Conservation (phyloP, 2,329 filamentous ascomycete genomes). For the Epicoccum nigrum region DNA sequence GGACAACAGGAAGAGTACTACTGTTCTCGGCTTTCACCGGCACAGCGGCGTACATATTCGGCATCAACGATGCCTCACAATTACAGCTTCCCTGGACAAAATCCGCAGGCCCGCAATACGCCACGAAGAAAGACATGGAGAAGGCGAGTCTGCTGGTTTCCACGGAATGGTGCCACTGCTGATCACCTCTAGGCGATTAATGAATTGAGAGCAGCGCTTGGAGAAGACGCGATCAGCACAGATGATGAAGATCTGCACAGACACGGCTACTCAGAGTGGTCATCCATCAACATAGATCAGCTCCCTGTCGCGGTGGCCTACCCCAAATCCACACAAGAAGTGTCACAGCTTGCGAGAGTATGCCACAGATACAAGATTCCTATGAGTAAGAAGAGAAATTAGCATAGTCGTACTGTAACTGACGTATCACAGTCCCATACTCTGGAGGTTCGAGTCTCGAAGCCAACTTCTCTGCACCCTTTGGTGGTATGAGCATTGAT, state of each 20-base stretch:
- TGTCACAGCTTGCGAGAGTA: slow-evolving; percentile 68
- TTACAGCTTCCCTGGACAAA: slow-evolving; percentile 37
- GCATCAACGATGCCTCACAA: slow-evolving; percentile 48
- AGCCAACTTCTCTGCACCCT: slow-evolving; percentile 86
- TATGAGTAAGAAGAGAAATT: slow-evolving; percentile 56
- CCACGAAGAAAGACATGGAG: slow-evolving; percentile 58
- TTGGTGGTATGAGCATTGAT: slow-evolving; percentile 86
- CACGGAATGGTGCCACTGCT: background rate
- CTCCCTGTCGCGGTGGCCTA: slow-evolving; percentile 70
- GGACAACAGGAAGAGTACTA: slow-evolving; percentile 56
- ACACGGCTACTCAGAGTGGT: slow-evolving; percentile 75
- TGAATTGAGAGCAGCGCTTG: slow-evolving; percentile 59
- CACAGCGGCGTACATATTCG: slow-evolving; percentile 59
- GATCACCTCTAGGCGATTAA: slow-evolving; percentile 56
- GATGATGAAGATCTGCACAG: slow-evolving; percentile 68
- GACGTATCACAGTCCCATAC: slow-evolving; percentile 66
- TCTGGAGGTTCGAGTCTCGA: slow-evolving; percentile 87
- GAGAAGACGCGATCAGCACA: slow-evolving; percentile 66
- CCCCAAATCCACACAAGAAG: slow-evolving; percentile 68
- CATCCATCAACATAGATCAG: slow-evolving; percentile 67
- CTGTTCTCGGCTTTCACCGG: slow-evolving; percentile 58
- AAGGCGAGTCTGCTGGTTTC: slow-evolving; percentile 42
- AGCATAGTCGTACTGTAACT: background rate
- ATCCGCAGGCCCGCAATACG: slow-evolving; percentile 52
- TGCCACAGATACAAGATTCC: slow-evolving; percentile 82